phyloP scores from a whole-genome alignment of 257 asterid species.

The Salvia miltiorrhiza region DNA sequence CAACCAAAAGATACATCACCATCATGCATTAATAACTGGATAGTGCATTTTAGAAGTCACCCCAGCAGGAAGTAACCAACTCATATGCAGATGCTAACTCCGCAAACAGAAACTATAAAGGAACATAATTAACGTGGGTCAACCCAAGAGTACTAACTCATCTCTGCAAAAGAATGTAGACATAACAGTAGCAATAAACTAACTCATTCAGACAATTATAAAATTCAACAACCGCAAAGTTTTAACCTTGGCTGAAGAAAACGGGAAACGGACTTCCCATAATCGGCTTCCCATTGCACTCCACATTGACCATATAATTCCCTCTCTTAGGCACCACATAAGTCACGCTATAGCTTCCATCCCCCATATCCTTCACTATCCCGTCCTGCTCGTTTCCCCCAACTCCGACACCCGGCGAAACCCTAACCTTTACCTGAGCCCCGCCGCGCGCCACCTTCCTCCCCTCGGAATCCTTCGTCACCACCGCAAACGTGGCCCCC shows the following conservation, averaged over 20 bases:
- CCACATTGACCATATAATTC: slow-evolving; percentile 91
- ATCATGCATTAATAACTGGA: slow-evolving; percentile 7
- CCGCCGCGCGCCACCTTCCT: slow-evolving; percentile 80
- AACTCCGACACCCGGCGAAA: slow-evolving; percentile 81
- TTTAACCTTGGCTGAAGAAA: slow-evolving; percentile 85
- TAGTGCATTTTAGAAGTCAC: neutral
- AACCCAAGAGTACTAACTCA: neutral
- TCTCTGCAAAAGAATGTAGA: neutral
- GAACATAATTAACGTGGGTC: slow-evolving; percentile 5
- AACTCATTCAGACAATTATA: neutral
- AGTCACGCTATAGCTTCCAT: slow-evolving; percentile 82
- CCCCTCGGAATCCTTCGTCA: slow-evolving; percentile 76
- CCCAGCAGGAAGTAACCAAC: neutral
- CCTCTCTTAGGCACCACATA: slow-evolving; percentile 91
- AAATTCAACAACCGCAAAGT: neutral
- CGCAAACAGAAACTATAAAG: neutral
- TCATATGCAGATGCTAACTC: neutral
- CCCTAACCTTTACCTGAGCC: slow-evolving; percentile 71
- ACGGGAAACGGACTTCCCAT: slow-evolving; percentile 99
- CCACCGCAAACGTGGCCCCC: slow-evolving; percentile 67
- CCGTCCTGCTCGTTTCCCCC: slow-evolving; percentile 88
- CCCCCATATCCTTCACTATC: slow-evolving; percentile 87
- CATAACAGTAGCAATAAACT: neutral
- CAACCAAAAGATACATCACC: neutral
- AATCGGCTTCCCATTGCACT: slow-evolving; percentile 88